phyloP scores from a whole-genome alignment of 306 rosid genomes.

The Albizia julibrissin region DNA sequence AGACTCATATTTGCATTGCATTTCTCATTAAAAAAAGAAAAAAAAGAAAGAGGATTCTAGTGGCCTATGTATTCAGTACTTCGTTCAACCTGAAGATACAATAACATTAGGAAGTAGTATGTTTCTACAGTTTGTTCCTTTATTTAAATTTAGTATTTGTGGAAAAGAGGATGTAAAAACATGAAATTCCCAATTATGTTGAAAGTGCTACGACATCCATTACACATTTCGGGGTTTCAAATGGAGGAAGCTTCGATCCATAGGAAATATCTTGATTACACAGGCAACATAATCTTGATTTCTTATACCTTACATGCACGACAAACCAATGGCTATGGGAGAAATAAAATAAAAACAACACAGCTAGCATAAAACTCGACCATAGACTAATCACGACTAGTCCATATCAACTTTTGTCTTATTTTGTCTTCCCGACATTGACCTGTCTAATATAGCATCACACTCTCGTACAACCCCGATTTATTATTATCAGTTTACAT shows the following conservation, averaged over 20 bases:
- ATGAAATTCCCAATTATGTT: background rate
- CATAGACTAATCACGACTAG: constrained; percentile 10
- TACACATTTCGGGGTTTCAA: background rate
- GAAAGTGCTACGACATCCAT: background rate
- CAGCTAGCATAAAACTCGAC: constrained; percentile 10
- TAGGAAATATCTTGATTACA: background rate
- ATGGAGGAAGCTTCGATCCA: background rate
- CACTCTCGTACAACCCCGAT: constrained; percentile 22
- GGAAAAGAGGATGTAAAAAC: background rate
- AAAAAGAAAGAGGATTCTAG: too few relatives aligned
- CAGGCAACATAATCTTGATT: background rate
- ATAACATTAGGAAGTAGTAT: too few relatives aligned
- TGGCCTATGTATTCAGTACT: too few relatives aligned
- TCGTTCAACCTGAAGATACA: background rate
- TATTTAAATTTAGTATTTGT: background rate
- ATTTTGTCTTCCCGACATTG: background rate
- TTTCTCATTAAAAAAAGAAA: too few relatives aligned
- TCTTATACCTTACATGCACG: background rate
- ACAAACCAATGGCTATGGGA: background rate
- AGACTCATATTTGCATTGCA: too few relatives aligned
- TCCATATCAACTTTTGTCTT: constrained; percentile 3
- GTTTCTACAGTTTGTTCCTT: too few relatives aligned
- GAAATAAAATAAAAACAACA: background rate
- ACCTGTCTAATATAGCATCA: background rate
- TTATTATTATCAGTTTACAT: background rate